A percentile compares a stretch with the other conserved stretches of the same genome.
phyloP scores from a whole-genome alignment of 805 yeast species.

The Kuraishia molischiana region DNA sequence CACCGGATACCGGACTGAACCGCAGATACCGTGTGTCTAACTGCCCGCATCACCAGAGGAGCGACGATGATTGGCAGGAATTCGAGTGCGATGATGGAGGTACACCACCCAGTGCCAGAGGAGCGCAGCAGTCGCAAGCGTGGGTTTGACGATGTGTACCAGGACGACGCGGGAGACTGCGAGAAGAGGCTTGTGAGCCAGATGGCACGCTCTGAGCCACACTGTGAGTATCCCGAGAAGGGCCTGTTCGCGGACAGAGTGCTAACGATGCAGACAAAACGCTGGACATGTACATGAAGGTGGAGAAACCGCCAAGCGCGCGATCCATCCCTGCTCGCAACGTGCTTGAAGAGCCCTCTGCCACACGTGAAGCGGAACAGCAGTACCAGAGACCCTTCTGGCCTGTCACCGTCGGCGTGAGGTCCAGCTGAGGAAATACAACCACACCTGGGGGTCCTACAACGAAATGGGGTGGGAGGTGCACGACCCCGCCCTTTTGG shows the following conservation, averaged over 20 bases:
- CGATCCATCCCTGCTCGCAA: background rate
- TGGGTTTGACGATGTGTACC: background rate
- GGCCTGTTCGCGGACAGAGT: too few relatives aligned
- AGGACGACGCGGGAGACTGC: too few relatives aligned
- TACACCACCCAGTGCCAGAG: too few relatives aligned
- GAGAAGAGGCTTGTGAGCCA: background rate
- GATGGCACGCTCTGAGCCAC: background rate
- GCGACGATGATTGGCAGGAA: too few relatives aligned
- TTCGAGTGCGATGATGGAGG: too few relatives aligned
- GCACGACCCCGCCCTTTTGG: too few relatives aligned
- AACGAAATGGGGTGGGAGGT: background rate
- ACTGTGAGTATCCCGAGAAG: background rate
- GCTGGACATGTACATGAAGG: background rate
- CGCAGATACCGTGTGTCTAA: too few relatives aligned
- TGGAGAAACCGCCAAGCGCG: conserved; percentile 1
- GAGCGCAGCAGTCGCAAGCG: too few relatives aligned
- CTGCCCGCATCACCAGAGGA: too few relatives aligned
- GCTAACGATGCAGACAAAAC: background rate
- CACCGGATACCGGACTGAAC: too few relatives aligned
- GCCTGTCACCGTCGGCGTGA: background rate
- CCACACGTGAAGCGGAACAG: too few relatives aligned
- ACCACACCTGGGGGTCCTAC: background rate
- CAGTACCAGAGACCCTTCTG: conserved; percentile 1
- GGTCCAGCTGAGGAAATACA: background rate
- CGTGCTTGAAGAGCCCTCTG: too few relatives aligned